phyloP scores from a whole-genome alignment of 495 filamentous ascomycete species.

The Geopyxis carbonaria region DNA sequence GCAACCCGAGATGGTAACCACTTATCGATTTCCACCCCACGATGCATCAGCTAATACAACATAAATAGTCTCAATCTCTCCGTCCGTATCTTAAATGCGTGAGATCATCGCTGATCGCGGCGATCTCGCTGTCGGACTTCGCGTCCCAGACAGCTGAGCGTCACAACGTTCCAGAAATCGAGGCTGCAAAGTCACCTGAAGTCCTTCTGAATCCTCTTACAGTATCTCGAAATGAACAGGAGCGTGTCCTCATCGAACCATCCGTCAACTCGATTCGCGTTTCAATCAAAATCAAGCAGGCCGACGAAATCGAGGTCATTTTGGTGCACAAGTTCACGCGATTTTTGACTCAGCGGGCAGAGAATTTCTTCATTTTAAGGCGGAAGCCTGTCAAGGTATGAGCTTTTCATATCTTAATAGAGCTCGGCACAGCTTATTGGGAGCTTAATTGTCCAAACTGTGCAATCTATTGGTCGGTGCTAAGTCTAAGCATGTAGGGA shows the following conservation, averaged over 20 bases:
- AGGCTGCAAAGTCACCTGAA: constrained; percentile 81
- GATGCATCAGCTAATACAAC: too few relatives aligned
- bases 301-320: constrained; percentile 96
- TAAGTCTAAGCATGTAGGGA: constrained; percentile 53
- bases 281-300: constrained; percentile 96
- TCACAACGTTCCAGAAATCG: constrained; percentile 95
- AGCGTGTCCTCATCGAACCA: constrained; percentile 83
- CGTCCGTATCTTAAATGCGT: constrained; percentile 95
- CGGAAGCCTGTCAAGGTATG: constrained; percentile 95
- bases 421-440: constrained; percentile 8
- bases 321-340: constrained; percentile 95
- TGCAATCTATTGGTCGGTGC: too few relatives aligned
- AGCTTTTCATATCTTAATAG: too few relatives aligned
- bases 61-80: constrained; percentile 96
- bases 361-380: constrained; percentile 91
- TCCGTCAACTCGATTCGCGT: constrained; percentile 89
- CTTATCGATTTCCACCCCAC: too few relatives aligned
- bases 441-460: too few relatives aligned
- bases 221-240: constrained; percentile 85
- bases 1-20: too few relatives aligned
- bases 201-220: constrained; percentile 81
- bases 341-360: constrained; percentile 87
- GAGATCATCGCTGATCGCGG: constrained; percentile 80
- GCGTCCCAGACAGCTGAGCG: constrained; percentile 89
- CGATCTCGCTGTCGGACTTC: constrained; percentile 91